Conservation (phyloP, 495 filamentous ascomycete genomes). For the Penicillium turbatum region DNA sequence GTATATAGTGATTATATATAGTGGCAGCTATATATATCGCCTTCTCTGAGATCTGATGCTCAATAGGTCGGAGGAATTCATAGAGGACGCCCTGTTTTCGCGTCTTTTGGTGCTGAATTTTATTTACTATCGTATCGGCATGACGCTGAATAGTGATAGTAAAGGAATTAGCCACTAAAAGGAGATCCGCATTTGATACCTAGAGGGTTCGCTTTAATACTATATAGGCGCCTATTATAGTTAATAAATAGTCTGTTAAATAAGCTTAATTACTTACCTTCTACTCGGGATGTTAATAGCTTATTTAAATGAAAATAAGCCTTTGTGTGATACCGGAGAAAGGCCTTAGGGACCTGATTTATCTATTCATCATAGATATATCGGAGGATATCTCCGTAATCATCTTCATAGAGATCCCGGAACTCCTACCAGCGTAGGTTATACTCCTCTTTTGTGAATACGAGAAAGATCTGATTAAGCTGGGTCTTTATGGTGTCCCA, state of each 20-base stretch:
- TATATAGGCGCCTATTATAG: not conserved
- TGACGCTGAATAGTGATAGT: no score
- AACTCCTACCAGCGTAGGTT: not conserved
- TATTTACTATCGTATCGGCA: no score
- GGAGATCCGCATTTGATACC: not conserved
- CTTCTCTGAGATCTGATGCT: not conserved
- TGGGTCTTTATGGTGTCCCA: not conserved
- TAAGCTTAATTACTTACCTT: not conserved
- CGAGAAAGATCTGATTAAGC: not conserved
- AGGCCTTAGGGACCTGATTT: not conserved
- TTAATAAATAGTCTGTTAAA: not conserved
- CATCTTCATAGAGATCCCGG: not conserved
- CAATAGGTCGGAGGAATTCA: not conserved
- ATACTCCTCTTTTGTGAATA: not conserved
- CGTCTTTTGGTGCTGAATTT: no score
- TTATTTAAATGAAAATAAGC: not conserved
- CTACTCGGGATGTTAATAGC: not conserved
- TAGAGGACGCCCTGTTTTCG: no score
- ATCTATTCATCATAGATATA: not conserved
- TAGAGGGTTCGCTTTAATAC: not conserved
- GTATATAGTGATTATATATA: not conserved
- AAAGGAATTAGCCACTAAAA: no score
- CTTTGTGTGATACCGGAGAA: not conserved
- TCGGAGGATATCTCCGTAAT: not conserved
- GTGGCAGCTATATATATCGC: not conserved